phyloP scores from a whole-genome alignment of 805 yeast genomes.

The Starmera dryadoides region DNA sequence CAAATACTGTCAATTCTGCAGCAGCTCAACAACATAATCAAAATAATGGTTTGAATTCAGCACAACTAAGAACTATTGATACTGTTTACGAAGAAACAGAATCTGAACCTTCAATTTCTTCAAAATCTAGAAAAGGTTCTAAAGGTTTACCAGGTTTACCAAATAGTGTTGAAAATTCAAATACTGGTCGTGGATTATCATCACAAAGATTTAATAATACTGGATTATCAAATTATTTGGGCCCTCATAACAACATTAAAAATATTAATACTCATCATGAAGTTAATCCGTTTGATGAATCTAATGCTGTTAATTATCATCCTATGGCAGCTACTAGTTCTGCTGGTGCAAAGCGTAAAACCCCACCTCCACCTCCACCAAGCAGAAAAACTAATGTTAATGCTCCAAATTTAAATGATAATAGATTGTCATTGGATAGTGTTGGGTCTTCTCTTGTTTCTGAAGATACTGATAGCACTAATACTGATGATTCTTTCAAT shows the following conservation, averaged over 20 bases:
- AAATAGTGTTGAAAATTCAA: background rate
- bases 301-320: background rate
- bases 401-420: background rate
- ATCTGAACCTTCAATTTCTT: slow-evolving; percentile 3
- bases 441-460: slow-evolving; percentile 17
- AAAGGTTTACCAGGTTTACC: background rate
- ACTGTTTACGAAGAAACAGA: slow-evolving; percentile 21
- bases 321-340: no score
- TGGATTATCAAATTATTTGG: slow-evolving; percentile 5
- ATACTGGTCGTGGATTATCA: background rate
- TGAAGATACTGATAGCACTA: slow-evolving; percentile 11
- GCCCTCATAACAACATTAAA: slow-evolving; percentile 2
- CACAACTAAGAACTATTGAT: slow-evolving; percentile 12
- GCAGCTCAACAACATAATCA: no score
- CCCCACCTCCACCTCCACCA: slow-evolving; percentile 17
- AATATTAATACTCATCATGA: no score
- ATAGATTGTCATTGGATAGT: slow-evolving; percentile 14
- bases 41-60: background rate
- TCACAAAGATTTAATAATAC: slow-evolving; percentile 12
- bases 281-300: slow-evolving; percentile 18
- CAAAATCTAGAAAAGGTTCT: background rate
- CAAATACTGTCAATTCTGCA: no score
- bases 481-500: background rate
- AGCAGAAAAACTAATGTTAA: slow-evolving; percentile 1
- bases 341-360: background rate